A percentile compares a stretch with the other conserved stretches of the same genome.
Evolutionary conservation across 2,329 filamentous ascomycete genomes (phyloP).

Genomic region (Aspergillus chevalieri): DNA sequence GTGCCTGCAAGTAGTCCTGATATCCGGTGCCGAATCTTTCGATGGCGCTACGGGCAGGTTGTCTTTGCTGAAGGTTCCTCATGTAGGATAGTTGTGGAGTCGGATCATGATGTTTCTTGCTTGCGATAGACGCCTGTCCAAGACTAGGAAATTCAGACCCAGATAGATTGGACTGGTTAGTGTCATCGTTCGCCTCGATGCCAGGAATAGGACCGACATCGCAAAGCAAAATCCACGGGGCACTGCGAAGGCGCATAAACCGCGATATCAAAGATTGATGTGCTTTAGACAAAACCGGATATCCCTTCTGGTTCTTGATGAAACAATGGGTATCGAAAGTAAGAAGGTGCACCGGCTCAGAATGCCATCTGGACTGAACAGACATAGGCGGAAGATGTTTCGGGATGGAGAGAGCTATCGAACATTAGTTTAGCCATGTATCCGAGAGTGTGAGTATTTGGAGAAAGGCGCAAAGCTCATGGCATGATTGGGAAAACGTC

Average conservation of each 20-base stretch:
- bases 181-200: constrained; percentile 26
- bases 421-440: constrained; percentile 12
- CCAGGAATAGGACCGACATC: constrained; percentile 53
- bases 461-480: not conserved
- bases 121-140: constrained; percentile 54
- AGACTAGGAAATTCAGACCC: constrained; percentile 59
- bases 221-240: constrained; percentile 57
- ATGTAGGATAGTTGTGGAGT: constrained; percentile 73
- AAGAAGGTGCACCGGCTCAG: constrained; percentile 55
- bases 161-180: constrained; percentile 12
- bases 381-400: constrained; percentile 51
- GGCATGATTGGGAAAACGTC: not conserved
- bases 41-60: constrained; percentile 59
- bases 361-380: constrained; percentile 58
- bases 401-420: constrained; percentile 52
- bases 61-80: constrained; percentile 73
- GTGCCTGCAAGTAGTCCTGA: constrained; percentile 94
- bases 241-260: constrained; percentile 51
- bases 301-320: constrained; percentile 53
- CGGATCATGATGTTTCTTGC: constrained; percentile 49
- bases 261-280: constrained; percentile 54
- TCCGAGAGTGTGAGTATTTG: too few relatives aligned
- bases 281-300: constrained; percentile 52
- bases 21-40: constrained; percentile 65
- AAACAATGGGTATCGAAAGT: constrained; percentile 50